A percentile compares a stretch with the other conserved stretches of the same genome.
These are phyloP conservation scores for Ramichloridium luteum DNA, from an alignment of 2,329 filamentous ascomycete species.

Conservation along the genomic window DNA sequence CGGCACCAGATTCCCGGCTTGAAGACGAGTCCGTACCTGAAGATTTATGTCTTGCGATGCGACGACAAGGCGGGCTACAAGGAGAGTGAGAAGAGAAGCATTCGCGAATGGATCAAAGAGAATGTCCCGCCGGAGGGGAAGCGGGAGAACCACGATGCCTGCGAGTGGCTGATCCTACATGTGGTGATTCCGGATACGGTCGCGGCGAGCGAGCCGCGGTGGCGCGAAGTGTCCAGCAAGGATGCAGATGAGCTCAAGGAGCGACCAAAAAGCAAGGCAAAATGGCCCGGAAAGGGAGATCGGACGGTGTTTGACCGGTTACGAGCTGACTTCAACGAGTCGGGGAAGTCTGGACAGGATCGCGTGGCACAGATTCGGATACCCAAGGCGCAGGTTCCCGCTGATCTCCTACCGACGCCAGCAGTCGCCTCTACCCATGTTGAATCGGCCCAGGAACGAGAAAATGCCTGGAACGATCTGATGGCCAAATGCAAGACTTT, in stretches of 20 bases:
- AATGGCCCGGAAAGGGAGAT: slow-evolving; percentile 66
- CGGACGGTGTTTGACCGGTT: slow-evolving; percentile 82
- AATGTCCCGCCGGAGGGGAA: slow-evolving; percentile 55
- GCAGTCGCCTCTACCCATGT: slow-evolving; percentile 40
- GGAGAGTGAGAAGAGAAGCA: slow-evolving; percentile 57
- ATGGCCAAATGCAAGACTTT: slow-evolving; percentile 75
- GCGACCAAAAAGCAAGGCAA: slow-evolving; percentile 50
- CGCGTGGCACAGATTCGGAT: slow-evolving; percentile 78
- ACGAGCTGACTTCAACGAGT: slow-evolving; percentile 75
- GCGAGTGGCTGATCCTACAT: slow-evolving; percentile 89
- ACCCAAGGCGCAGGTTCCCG: slow-evolving; percentile 35
- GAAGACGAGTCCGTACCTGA: slow-evolving; percentile 85
- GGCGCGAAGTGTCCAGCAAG: slow-evolving; percentile 36
- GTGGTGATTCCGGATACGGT: slow-evolving; percentile 79
- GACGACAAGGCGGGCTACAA: slow-evolving; percentile 97
- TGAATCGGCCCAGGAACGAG: slow-evolving; percentile 65
- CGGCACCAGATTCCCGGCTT: slow-evolving; percentile 92
- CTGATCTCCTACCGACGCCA: slow-evolving; percentile 34
- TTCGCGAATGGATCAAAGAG: slow-evolving; percentile 84
- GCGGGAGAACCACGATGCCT: slow-evolving; percentile 90
- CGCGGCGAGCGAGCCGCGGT: slow-evolving; percentile 65
- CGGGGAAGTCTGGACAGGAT: slow-evolving; percentile 60
- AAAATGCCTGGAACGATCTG: slow-evolving; percentile 72
- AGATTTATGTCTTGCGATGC: slow-evolving; percentile 77
- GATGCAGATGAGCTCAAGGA: slow-evolving; percentile 49